Evolutionary conservation across 208 protist species (phyloP).

Genomic region (Naegleria lovaniensis): DNA sequence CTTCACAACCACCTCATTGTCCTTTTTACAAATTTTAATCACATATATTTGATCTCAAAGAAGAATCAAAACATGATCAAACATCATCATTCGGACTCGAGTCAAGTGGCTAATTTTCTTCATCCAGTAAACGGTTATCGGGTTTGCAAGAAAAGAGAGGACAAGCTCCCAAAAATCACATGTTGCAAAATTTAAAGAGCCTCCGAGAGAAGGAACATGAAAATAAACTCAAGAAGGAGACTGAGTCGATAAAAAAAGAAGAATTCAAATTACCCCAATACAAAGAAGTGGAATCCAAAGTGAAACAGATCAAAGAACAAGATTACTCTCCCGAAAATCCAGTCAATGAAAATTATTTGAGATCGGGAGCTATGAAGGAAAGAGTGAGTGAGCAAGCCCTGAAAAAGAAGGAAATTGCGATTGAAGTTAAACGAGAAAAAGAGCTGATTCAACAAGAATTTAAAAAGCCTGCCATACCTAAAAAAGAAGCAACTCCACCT

Average conservation of each 20-base stretch:
- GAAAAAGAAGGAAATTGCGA: background rate
- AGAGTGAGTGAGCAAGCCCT: background rate
- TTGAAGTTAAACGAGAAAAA: background rate
- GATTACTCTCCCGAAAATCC: background rate
- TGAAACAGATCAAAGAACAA: background rate
- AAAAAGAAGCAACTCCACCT: background rate
- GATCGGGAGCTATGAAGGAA: background rate
- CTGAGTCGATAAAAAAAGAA: background rate
- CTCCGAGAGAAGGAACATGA: background rate
- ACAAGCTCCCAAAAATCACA: background rate
- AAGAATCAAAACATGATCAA: too few relatives aligned
- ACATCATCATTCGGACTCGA: background rate
- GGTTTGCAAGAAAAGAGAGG: background rate
- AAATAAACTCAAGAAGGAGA: constrained; percentile 22
- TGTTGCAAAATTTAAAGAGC: background rate
- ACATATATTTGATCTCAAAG: too few relatives aligned
- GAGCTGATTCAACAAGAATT: background rate
- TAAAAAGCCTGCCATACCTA: background rate
- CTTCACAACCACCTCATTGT: too few relatives aligned
- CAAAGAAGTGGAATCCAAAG: background rate
- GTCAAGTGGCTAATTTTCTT: background rate
- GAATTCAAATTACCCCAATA: background rate
- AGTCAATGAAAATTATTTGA: constrained; percentile 16
- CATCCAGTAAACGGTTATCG: background rate
- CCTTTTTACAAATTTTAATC: too few relatives aligned